Evolutionary conservation across 2,329 filamentous ascomycete species (phyloP).

Genomic region (Botrytis aclada): DNA sequence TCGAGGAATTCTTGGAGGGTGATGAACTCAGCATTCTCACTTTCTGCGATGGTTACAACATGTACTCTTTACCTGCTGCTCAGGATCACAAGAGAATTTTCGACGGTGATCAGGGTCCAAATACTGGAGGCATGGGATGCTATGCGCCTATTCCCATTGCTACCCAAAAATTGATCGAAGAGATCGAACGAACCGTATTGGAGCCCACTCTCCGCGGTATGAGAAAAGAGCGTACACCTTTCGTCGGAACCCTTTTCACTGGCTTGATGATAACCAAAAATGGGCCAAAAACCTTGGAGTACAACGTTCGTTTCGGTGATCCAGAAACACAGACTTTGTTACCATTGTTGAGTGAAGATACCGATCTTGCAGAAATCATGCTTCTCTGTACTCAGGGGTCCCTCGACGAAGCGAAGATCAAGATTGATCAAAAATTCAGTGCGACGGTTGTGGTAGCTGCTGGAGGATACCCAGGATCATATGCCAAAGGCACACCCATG

Average conservation of each 20-base stretch:
- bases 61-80: slow-evolving; percentile 80
- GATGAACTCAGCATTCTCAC: slow-evolving; percentile 90
- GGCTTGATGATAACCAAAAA: slow-evolving; percentile 87
- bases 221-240: slow-evolving; percentile 72
- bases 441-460: slow-evolving; percentile 93
- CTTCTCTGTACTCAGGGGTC: slow-evolving; percentile 75
- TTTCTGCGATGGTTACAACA: slow-evolving; percentile 85
- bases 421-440: slow-evolving; percentile 67
- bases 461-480: slow-evolving; percentile 83
- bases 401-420: slow-evolving; percentile 66
- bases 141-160: slow-evolving; percentile 87
- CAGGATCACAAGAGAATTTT: slow-evolving; percentile 97
- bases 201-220: slow-evolving; percentile 87
- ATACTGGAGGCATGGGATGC: slow-evolving; percentile 97
- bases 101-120: slow-evolving; percentile 85
- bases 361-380: slow-evolving; percentile 86
- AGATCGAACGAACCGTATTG: slow-evolving; percentile 78
- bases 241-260: slow-evolving; percentile 76
- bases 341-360: slow-evolving; percentile 70
- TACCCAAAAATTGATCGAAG: slow-evolving; percentile 67
- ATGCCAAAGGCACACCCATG: slow-evolving; percentile 72
- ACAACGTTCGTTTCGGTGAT: slow-evolving; percentile 91
- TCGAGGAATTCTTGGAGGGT: slow-evolving; percentile 89
- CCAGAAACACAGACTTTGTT: slow-evolving; percentile 88
- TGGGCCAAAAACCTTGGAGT: slow-evolving; percentile 82